Percentiles rank a stretch among this genome's conserved stretches.
Conservation (phyloP, 768 basidiomycete genomes). For the Tylopilus cervinicoccineus region DNA sequence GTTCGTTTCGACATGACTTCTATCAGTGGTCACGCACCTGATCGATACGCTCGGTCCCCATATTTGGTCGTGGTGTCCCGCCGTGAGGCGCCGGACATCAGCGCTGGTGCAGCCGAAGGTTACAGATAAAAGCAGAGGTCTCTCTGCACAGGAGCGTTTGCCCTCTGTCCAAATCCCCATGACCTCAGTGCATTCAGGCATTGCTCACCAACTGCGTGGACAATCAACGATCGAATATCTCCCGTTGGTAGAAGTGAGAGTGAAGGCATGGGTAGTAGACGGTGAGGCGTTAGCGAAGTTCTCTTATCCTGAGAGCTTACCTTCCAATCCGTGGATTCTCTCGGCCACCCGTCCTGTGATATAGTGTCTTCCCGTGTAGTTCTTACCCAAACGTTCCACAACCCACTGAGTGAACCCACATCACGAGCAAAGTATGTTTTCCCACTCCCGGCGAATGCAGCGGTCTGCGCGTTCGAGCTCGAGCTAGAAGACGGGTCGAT, state of each 20-base stretch:
- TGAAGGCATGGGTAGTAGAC: conserved; percentile 41
- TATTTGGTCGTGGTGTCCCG: conserved; percentile 2
- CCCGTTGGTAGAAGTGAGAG: conserved; percentile 38
- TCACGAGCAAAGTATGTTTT: conserved; percentile 52
- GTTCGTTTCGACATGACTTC: not conserved
- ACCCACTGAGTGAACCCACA: conserved; percentile 36
- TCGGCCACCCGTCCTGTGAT: not conserved
- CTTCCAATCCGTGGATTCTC: not conserved
- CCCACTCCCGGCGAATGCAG: conserved; percentile 52
- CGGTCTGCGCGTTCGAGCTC: conserved; percentile 53
- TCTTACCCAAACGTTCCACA: conserved; percentile 39
- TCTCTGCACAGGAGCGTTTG: conserved; percentile 4
- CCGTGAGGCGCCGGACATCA: not conserved
- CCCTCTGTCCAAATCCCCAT: conserved; percentile 10
- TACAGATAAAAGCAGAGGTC: conserved; percentile 10
- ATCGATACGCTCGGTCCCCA: not conserved
- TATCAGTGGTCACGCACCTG: not conserved
- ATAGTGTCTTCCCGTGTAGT: conserved; percentile 44
- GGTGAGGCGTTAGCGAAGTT: conserved; percentile 24
- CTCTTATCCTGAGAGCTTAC: conserved; percentile 2
- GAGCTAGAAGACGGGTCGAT: conserved; percentile 39
- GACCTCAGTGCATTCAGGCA: conserved; percentile 22
- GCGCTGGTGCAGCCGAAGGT: conserved; percentile 6
- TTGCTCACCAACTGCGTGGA: conserved; percentile 29
- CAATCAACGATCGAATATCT: conserved; percentile 29